Evolutionary conservation across 345 rosid species (phyloP).

Genomic region (Salix purpurea): DNA sequence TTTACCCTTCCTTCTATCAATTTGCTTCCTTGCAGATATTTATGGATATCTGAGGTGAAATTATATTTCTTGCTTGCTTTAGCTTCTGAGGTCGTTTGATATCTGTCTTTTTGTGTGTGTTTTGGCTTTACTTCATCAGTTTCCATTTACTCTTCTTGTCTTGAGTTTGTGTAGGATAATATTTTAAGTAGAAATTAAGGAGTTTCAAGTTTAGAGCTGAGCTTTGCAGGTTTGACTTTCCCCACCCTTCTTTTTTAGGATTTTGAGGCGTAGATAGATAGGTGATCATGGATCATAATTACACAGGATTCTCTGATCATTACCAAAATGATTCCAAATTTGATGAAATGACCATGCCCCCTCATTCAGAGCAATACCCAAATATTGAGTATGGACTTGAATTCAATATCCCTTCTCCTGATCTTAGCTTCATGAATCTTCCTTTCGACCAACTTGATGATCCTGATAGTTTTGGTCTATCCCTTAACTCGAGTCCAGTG

Average conservation of each 20-base stretch:
- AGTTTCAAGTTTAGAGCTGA: neutral
- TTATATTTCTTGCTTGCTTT: neutral
- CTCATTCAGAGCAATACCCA: conserved; percentile 3
- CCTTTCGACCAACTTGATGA: conserved; percentile 13
- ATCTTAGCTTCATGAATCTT: conserved; percentile 5
- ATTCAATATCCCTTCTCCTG: conserved; percentile 13
- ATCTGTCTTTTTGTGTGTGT: neutral
- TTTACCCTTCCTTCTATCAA: neutral
- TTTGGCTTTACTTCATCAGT: neutral
- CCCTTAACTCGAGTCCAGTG: conserved; percentile 8
- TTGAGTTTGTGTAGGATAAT: neutral
- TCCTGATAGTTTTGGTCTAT: neutral
- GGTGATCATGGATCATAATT: conserved; percentile 14
- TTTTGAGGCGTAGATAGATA: neutral
- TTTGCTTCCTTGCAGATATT: neutral
- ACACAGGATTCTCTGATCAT: neutral
- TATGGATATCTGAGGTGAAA: neutral
- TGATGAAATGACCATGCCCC: conserved; percentile 6
- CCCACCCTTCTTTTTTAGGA: neutral
- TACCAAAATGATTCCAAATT: neutral
- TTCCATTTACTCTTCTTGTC: neutral
- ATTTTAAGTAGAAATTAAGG: neutral
- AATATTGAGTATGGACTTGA: neutral
- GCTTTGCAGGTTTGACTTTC: neutral
- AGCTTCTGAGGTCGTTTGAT: neutral